Percentiles rank a stretch among this genome's conserved stretches.
Evolutionary conservation across 305 asterid species (phyloP).

Genomic region (Plantago lanceolata): DNA sequence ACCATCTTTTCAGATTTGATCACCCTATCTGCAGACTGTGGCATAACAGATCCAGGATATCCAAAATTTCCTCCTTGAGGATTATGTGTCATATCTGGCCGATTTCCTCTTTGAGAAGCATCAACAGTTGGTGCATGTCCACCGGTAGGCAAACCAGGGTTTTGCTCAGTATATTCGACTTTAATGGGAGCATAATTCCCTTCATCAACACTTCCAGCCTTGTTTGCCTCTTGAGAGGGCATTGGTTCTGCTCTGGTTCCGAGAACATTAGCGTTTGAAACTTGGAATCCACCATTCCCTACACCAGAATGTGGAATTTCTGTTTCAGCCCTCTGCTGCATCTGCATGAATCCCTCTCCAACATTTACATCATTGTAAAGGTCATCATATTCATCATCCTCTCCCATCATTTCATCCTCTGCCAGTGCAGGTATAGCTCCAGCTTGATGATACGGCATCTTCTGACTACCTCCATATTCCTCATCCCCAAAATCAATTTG

Average conservation of each 20-base stretch:
- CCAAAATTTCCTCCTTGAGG: conserved; percentile 49
- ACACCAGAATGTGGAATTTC: conserved; percentile 33
- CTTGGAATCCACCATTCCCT: conserved; percentile 44
- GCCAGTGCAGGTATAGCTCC: conserved; percentile 80
- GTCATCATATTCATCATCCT: conserved; percentile 69
- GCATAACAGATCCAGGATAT: conserved; percentile 46
- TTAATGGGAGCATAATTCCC: conserved; percentile 32
- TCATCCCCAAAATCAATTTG: conserved; percentile 69
- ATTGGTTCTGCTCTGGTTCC: conserved; percentile 40
- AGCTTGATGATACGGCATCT: conserved; percentile 62
- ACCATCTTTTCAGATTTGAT: conserved; percentile 22
- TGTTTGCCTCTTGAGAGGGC: conserved; percentile 37
- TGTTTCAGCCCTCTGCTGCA: conserved; percentile 44
- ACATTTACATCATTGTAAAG: conserved; percentile 73
- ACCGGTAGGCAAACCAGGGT: conserved; percentile 33
- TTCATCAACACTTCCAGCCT: conserved; percentile 39
- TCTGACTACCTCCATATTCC: conserved; percentile 57
- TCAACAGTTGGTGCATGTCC: conserved; percentile 37
- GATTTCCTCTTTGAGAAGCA: conserved; percentile 47
- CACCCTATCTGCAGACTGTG: conserved; percentile 39
- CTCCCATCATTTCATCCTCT: conserved; percentile 76
- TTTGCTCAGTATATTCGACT: conserved; percentile 49
- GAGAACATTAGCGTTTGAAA: conserved; percentile 34
- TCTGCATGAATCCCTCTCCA: conserved; percentile 56
- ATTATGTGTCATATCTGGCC: conserved; percentile 41